Evolutionary conservation across 345 rosid genomes (phyloP), one percentile per base, ranked within the genome.

Genomic region (Cardamine occulta): DNA sequence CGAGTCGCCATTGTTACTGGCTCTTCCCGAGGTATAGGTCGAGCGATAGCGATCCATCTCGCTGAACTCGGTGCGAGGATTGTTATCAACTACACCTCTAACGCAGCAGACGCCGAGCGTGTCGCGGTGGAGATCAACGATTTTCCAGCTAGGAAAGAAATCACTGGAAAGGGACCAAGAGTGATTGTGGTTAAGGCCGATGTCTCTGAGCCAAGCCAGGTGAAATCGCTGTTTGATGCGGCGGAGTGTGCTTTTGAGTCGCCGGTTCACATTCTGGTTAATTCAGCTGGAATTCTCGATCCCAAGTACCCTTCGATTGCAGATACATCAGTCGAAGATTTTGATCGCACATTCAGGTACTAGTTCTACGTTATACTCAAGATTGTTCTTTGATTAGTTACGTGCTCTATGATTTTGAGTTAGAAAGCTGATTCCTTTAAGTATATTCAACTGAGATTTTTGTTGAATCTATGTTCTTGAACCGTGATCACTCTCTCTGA

Each of bases 1-100:
- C 76, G 91, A 61, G 86, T 87, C 32, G 97, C 90, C 19, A 82
- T 91, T 3, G 84, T 88, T 21, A 89, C 96, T 0, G 91, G 97
- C 0, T 90, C 83, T 3, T 89, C 93, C 0, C 83, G 91, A 6
- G 96, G 96, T 13, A 89, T 86, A 13, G 97, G 97, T 8, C 83
- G 82, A 21, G 86, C 85, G 29, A 82, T 91, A 7, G 84, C 86
- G 52, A 58, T 63, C n/a, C 88, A 87, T 63, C 88, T 91, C 15
- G 84, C 81, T 49, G 85, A 85, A 60, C 97, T 88, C 15, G 90
- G 91, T 29, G 96, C 91, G 8, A 80, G 66, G 72, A 68, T 89
- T 9, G 88, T 79, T 4, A 12, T 88, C 71, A 86, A 84, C 44
- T 89, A 86, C 78, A 74, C 84, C 7, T 83, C 86, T 14, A 85